Evolutionary conservation across 352 stramenopile genomes (phyloP), one percentile per base, ranked within the genome.

Genomic region (Plasmopara muralis): DNA sequence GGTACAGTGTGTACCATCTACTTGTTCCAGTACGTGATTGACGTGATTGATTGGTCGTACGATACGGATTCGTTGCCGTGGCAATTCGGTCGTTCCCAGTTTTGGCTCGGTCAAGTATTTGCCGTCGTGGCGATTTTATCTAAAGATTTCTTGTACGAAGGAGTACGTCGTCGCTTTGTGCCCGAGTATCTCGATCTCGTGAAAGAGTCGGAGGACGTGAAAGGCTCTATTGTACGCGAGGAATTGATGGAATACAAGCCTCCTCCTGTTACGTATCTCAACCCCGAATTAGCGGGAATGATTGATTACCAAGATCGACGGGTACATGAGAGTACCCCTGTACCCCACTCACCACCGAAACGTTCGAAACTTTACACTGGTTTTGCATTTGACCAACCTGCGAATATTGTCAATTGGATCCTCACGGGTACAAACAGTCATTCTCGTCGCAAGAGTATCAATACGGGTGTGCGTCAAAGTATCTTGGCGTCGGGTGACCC

Each of bases 301-400:
- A 82, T 91, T 40, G 80, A 91, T 62, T 91, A 88, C 57, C 72
- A 84, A 29, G 70, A 87, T 43, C 78, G 78, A 43, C 71, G 81
- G 10, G 72, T 77, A 13, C 73, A 84, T 15, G 78, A 88, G 34
- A 68, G 70, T 20, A 52, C 68, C 13, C 76, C 80, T 8, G 62
- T 77, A 25, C 71, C 70, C 40, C 62, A 60, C n/a, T 66, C 73
- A 2, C 65, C 69, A 1, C 47, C 50, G 16, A 50, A 59, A 5
- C 66, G 77, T 16, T 66, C 67, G 2, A 69, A 83, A 9, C 38
- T 83, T 38, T 87, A 93, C 64, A 85, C 65, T n/a, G 83, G 83
- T 4, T 93, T 93, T 53, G 83, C 83, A 6, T 93, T 91, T 52
- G 83, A 89, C 35, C 70, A 88, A 48, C 83, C 83, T 9, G 83